A percentile compares a stretch with the other conserved stretches of the same genome.
Evolutionary conservation across 768 basidiomycete genomes (phyloP).

Genomic region (Austroboletus festivus): DNA sequence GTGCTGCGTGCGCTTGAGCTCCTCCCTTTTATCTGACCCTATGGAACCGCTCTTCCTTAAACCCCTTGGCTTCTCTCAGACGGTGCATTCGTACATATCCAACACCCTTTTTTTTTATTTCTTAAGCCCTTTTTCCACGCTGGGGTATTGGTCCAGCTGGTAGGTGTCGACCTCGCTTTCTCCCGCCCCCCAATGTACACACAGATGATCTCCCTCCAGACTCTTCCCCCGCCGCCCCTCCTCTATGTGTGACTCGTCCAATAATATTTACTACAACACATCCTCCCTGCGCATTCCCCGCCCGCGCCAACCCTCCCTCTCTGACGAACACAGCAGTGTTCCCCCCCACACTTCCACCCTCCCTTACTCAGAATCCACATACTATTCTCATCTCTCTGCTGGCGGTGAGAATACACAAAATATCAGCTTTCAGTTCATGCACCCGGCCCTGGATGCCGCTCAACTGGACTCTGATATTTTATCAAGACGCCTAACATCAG

Average conservation of each 20-base stretch:
- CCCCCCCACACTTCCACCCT: conserved; percentile 18
- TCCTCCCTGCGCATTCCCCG: conserved; percentile 9
- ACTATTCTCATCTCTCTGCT: conserved; percentile 14
- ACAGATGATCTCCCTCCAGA: conserved; percentile 23
- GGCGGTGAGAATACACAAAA: conserved; percentile 16
- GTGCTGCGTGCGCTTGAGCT: conserved; percentile 23
- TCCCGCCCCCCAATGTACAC: conserved; percentile 6
- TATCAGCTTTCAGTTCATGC: conserved; percentile 33
- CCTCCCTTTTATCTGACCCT: conserved; percentile 30
- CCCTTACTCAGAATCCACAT: conserved; percentile 11
- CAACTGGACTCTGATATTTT: conserved; percentile 29
- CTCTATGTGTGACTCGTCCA: conserved; percentile 21
- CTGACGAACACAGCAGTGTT: conserved; percentile 14
- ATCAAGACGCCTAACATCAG: conserved; percentile 11
- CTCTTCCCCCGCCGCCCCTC: neutral
- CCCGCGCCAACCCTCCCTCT: conserved; percentile 12
- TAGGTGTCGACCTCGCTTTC: conserved; percentile 15
- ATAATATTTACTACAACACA: conserved; percentile 11
- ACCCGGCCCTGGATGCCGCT: conserved; percentile 17
- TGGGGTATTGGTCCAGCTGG: conserved; percentile 19
- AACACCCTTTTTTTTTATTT: neutral
- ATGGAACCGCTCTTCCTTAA: neutral
- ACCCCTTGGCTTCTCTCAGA: conserved; percentile 8
- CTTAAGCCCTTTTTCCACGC: conserved; percentile 30
- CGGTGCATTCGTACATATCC: conserved; percentile 1